Conservation (phyloP, 495 filamentous ascomycete species). For the Xylaria acuta region DNA sequence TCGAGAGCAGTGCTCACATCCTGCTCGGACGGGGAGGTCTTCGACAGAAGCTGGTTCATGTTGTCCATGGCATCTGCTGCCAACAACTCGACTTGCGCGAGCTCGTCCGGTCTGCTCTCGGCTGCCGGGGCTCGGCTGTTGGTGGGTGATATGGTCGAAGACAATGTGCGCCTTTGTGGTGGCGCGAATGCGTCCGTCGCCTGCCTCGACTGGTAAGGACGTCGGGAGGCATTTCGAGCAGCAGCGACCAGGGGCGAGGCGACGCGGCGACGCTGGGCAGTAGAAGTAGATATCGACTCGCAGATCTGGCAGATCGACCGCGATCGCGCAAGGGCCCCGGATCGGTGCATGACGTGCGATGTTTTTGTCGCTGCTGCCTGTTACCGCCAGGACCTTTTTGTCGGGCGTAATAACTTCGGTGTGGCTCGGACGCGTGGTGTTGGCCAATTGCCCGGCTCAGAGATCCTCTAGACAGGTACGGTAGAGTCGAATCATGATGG, state of each 20-base stretch:
- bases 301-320: slow-evolving; percentile 39
- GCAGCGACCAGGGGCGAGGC: slow-evolving; percentile 22
- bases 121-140: slow-evolving; percentile 14
- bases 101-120: slow-evolving; percentile 2
- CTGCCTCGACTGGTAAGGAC: background rate
- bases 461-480: too few relatives aligned
- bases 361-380: background rate
- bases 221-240: slow-evolving; percentile 21
- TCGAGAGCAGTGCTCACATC: slow-evolving; percentile 32
- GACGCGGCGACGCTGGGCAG: slow-evolving; percentile 26
- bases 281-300: slow-evolving; percentile 30
- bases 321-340: slow-evolving; percentile 26
- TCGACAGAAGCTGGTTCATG: slow-evolving; percentile 28
- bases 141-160: slow-evolving; percentile 26
- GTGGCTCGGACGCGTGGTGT: background rate
- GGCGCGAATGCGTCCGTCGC: slow-evolving; percentile 14
- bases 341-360: slow-evolving; percentile 28
- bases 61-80: slow-evolving; percentile 31
- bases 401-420: background rate
- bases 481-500: background rate
- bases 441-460: background rate
- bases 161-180: slow-evolving; percentile 16
- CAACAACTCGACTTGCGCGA: slow-evolving; percentile 25
- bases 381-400: background rate
- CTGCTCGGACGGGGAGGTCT: slow-evolving; percentile 31